A percentile compares a stretch with the other conserved stretches of the same genome.
Evolutionary conservation across 768 basidiomycete species (phyloP).

Genomic region (Cytidiella melzeri): DNA sequence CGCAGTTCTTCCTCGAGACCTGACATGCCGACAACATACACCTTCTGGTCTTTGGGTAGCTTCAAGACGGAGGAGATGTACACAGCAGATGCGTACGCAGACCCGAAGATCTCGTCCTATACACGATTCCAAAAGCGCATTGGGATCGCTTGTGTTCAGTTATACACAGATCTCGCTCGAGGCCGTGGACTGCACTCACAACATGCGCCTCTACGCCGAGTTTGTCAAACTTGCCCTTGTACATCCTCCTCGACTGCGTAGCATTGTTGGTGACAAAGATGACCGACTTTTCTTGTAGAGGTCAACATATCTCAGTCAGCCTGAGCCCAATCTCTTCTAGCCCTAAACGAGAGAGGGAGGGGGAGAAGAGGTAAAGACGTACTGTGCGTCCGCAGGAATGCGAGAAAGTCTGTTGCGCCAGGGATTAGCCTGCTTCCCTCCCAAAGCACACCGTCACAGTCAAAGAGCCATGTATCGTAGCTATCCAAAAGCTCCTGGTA

Average conservation of each 20-base stretch:
- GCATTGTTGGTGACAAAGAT: constrained; percentile 98
- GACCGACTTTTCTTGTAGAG: constrained; percentile 67
- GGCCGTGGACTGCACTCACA: constrained; percentile 43
- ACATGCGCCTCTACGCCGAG: constrained; percentile 80
- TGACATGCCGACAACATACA: constrained; percentile 89
- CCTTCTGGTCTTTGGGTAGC: constrained; percentile 86
- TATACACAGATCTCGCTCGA: neutral
- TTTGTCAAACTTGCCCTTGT: constrained; percentile 88
- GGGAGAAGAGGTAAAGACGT: constrained; percentile 28
- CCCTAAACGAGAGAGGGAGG: constrained; percentile 2
- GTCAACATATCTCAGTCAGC: no score
- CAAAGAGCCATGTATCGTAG: constrained; percentile 94
- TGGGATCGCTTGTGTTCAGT: neutral
- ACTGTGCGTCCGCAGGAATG: constrained; percentile 67
- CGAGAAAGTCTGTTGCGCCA: constrained; percentile 70
- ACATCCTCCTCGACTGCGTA: constrained; percentile 80
- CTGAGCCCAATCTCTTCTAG: constrained; percentile 7
- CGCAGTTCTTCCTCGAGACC: constrained; percentile 91
- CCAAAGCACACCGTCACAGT: constrained; percentile 97
- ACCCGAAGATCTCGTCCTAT: constrained; percentile 95
- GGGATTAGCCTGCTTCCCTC: constrained; percentile 75
- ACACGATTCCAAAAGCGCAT: neutral
- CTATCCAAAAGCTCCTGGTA: constrained; percentile 40
- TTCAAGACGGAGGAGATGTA: constrained; percentile 87
- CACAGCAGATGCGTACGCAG: constrained; percentile 80